A percentile compares a stretch with the other conserved stretches of the same genome.
Evolutionary conservation across 495 filamentous ascomycete genomes (phyloP).

Genomic region (Filosporella fistucella): DNA sequence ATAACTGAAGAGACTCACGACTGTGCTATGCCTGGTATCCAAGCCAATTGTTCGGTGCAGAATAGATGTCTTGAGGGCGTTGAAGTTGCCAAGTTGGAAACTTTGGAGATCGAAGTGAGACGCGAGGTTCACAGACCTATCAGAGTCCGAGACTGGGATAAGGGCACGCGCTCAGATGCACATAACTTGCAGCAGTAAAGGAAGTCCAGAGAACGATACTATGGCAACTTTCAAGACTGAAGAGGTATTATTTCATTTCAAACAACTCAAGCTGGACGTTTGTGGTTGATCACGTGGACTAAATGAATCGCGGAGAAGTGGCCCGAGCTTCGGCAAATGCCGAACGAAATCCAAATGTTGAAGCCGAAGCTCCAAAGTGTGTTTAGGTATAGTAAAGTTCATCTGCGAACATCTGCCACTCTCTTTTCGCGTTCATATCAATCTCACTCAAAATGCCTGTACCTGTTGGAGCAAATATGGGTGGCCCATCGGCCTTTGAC

Average conservation of each 20-base stretch:
- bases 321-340: neutral
- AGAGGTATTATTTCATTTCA: too few species aligned
- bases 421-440: neutral
- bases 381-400: neutral
- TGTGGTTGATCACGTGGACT: neutral
- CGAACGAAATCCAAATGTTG: neutral
- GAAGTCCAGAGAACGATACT: too few species aligned
- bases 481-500: constrained; percentile 80
- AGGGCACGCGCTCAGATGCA: constrained; percentile 17
- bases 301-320: neutral
- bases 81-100: constrained; percentile 19
- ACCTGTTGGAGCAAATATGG: constrained; percentile 49
- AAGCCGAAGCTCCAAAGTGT: neutral
- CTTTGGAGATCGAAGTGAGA: constrained; percentile 21
- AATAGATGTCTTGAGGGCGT: constrained; percentile 9
- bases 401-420: neutral
- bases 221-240: too few species aligned
- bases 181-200: too few species aligned
- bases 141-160: constrained; percentile 8
- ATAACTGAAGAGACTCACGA: constrained; percentile 15
- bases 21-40: neutral
- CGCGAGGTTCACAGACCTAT: constrained; percentile 12
- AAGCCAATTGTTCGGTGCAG: constrained; percentile 15
- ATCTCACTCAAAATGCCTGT: constrained; percentile 55
- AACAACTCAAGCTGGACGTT: neutral